Conservation (phyloP, 352 stramenopile genomes). For the Phytophthora parvispora region DNA sequence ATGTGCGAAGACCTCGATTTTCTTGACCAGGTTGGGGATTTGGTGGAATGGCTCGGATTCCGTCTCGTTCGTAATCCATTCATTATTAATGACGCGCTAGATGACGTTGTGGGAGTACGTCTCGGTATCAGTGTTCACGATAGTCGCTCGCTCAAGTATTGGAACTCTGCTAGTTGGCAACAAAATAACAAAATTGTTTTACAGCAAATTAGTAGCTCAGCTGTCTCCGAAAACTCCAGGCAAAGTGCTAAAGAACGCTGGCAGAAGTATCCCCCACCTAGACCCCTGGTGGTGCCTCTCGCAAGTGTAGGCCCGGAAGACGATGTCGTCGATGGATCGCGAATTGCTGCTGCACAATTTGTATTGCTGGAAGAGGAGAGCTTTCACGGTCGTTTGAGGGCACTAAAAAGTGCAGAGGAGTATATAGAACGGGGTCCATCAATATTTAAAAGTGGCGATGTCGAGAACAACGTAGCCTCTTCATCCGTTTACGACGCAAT, state of each 20-base stretch:
- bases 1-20: slow-evolving; percentile 73
- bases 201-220: background rate
- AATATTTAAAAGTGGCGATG: background rate
- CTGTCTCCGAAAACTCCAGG: background rate
- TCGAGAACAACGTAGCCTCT: background rate
- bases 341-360: slow-evolving; percentile 37
- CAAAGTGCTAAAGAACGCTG: slow-evolving; percentile 3
- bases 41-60: slow-evolving; percentile 71
- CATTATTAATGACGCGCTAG: slow-evolving; percentile 45
- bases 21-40: slow-evolving; percentile 40
- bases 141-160: slow-evolving; percentile 36
- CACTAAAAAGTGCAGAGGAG: slow-evolving; percentile 17
- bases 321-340: slow-evolving; percentile 51
- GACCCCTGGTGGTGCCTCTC: slow-evolving; percentile 51
- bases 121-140: slow-evolving; percentile 23
- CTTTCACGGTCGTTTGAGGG: slow-evolving; percentile 41
- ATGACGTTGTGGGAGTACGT: slow-evolving; percentile 29
- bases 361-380: slow-evolving; percentile 63
- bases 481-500: slow-evolving; percentile 42
- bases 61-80: slow-evolving; percentile 65
- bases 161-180: slow-evolving; percentile 32
- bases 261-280: slow-evolving; percentile 24
- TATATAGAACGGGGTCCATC: slow-evolving; percentile 24
- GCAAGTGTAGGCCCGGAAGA: slow-evolving; percentile 58
- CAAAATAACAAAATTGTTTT: slow-evolving; percentile 5